Evolutionary conservation across 768 basidiomycete genomes (phyloP).

Genomic region (Naganishia antarctica): DNA sequence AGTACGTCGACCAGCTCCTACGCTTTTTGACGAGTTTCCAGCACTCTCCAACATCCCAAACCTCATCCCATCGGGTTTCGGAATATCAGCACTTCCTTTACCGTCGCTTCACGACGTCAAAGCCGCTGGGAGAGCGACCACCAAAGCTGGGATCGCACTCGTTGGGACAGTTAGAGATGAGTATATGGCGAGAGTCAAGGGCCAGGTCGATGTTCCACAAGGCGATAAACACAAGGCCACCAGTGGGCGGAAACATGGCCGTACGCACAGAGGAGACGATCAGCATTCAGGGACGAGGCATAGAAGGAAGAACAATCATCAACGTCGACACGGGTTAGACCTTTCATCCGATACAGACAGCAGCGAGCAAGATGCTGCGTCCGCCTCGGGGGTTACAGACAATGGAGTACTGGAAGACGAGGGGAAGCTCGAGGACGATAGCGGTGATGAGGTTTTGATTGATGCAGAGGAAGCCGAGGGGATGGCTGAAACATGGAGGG

Average conservation of each 20-base stretch:
- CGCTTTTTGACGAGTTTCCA: conserved; percentile 11
- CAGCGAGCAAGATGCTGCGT: neutral
- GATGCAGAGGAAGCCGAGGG: conserved; percentile 7
- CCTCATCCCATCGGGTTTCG: conserved; percentile 5
- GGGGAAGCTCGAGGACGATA: neutral
- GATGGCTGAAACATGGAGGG: conserved; percentile 7
- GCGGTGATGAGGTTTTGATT: conserved; percentile 5
- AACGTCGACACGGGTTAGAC: neutral
- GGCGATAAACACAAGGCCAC: neutral
- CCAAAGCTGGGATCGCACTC: conserved; percentile 11
- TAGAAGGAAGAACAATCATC: neutral
- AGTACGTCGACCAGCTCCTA: conserved; percentile 10
- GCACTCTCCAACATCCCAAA: conserved; percentile 13
- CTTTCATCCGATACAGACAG: neutral
- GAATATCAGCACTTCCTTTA: neutral
- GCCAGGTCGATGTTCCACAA: neutral
- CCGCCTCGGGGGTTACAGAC: neutral
- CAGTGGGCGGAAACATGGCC: neutral
- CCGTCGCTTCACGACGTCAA: conserved; percentile 13
- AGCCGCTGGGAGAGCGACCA: conserved; percentile 8
- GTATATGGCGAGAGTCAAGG: conserved; percentile 7
- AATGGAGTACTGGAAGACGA: neutral
- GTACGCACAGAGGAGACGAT: neutral
- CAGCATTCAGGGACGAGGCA: neutral
- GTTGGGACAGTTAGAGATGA: conserved; percentile 14